phyloP scores from a whole-genome alignment of 2,329 filamentous ascomycete species.

The Stylonectria norvegica region DNA sequence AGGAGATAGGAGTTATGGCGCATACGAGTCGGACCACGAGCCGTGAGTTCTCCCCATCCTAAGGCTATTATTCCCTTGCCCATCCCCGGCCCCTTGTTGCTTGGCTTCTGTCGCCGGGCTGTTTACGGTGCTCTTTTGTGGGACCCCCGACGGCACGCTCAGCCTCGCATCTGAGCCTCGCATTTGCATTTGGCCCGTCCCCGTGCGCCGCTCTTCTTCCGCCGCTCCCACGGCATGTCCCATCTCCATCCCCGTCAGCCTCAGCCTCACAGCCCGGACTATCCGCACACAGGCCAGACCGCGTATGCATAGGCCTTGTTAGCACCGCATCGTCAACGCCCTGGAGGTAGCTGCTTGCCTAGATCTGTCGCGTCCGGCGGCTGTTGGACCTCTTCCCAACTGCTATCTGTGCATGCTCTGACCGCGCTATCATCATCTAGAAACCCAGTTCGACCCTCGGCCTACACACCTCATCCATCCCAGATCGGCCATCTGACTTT shows the following conservation, averaged over 20 bases:
- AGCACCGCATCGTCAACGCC: too few species aligned
- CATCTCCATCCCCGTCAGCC: constrained; percentile 8
- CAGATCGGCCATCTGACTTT: constrained; percentile 66
- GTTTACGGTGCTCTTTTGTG: not conserved
- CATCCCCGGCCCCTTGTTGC: not conserved
- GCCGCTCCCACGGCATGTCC: too few species aligned
- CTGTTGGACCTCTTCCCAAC: constrained; percentile 9
- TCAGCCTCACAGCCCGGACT: not conserved
- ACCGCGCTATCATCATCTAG: constrained; percentile 25
- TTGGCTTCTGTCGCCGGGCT: not conserved
- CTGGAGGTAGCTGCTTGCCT: too few species aligned
- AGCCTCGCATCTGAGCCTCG: constrained; percentile 15
- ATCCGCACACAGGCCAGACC: not conserved
- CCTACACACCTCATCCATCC: constrained; percentile 55
- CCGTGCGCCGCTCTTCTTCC: too few species aligned
- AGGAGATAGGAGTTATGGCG: constrained; percentile 32
- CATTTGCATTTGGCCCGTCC: too few species aligned
- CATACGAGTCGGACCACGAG: constrained; percentile 35
- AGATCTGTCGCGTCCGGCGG: too few species aligned
- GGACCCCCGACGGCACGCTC: constrained; percentile 5
- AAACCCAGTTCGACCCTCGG: constrained; percentile 27
- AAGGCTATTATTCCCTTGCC: constrained; percentile 8
- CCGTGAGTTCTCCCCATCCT: constrained; percentile 23
- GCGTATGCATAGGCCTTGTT: too few species aligned
- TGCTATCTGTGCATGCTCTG: constrained; percentile 12